phyloP scores from a whole-genome alignment of 1,139 yeast species.

The Magnusiomyces suaveolens region DNA sequence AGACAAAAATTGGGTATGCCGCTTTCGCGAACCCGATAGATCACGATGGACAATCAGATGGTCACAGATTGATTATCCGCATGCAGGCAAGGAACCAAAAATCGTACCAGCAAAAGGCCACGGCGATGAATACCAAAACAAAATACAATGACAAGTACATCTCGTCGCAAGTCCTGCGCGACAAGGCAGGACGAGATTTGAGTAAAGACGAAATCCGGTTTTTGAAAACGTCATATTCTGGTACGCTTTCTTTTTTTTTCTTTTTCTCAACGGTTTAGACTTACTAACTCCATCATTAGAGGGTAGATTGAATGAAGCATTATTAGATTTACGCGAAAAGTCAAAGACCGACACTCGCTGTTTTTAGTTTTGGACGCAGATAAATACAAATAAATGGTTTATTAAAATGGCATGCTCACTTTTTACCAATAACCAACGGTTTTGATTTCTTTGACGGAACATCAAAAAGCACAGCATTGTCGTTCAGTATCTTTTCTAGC shows the following conservation, averaged over 20 bases:
- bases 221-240: constrained; percentile 30
- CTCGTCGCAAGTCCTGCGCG: constrained; percentile 24
- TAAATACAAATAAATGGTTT: constrained; percentile 16
- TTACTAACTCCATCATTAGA: constrained; percentile 12
- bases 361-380: constrained; percentile 14
- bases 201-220: constrained; percentile 25
- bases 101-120: neutral
- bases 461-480: neutral
- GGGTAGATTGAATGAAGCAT: constrained; percentile 37
- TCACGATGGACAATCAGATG: neutral
- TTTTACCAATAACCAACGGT: neutral
- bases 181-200: constrained; percentile 30
- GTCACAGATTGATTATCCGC: constrained; percentile 16
- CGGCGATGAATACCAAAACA: neutral
- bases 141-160: constrained; percentile 17
- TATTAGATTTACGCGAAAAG: constrained; percentile 34
- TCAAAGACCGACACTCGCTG: constrained; percentile 33
- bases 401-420: constrained; percentile 13
- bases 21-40: neutral
- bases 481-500: constrained; percentile 30
- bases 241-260: constrained; percentile 10
- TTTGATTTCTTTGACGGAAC: neutral
- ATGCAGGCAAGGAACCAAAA: constrained; percentile 8
- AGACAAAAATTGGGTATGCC: constrained; percentile 7
- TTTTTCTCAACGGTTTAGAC: neutral